phyloP scores from a whole-genome alignment of 371 early-diverging fungal genomes.

The Smittium culicis region DNA sequence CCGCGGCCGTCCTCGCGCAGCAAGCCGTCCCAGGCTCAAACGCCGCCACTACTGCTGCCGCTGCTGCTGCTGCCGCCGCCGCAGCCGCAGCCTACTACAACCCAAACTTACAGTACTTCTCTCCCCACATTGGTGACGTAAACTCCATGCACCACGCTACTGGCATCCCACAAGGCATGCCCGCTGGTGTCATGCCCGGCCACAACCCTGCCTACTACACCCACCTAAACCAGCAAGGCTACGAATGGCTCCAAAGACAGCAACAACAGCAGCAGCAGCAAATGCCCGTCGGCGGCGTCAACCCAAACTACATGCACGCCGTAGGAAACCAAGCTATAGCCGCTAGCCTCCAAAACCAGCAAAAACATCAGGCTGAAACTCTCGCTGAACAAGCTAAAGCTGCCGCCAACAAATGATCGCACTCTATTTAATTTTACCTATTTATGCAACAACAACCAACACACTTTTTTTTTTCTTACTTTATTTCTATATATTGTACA shows the following conservation, averaged over 20 bases:
- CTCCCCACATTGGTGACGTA: conserved; percentile 26
- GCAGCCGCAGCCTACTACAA: conserved; percentile 19
- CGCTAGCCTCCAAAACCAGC: background rate
- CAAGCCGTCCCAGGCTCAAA: conserved; percentile 2
- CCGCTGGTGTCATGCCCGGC: background rate
- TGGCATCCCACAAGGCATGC: conserved; percentile 7
- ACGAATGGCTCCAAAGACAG: conserved; percentile 5
- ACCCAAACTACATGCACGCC: background rate
- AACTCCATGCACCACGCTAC: conserved; percentile 25
- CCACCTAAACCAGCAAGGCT: background rate
- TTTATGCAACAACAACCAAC: too few relatives aligned
- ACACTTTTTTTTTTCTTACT: too few relatives aligned
- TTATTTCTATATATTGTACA: too few relatives aligned
- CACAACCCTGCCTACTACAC: background rate
- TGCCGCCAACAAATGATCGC: background rate
- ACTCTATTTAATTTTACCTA: conserved; percentile 3
- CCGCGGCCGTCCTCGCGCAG: conserved; percentile 10
- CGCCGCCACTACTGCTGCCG: conserved; percentile 13
- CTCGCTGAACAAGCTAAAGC: background rate
- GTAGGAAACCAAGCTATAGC: background rate
- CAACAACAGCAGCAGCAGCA: conserved; percentile 7
- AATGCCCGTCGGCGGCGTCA: conserved; percentile 1
- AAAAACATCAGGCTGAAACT: background rate
- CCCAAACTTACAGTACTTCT: conserved; percentile 26
- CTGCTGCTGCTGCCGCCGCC: conserved; percentile 14